phyloP scores from a whole-genome alignment of 2,329 filamentous ascomycete species.

The Coleophoma eucalyptorum region DNA sequence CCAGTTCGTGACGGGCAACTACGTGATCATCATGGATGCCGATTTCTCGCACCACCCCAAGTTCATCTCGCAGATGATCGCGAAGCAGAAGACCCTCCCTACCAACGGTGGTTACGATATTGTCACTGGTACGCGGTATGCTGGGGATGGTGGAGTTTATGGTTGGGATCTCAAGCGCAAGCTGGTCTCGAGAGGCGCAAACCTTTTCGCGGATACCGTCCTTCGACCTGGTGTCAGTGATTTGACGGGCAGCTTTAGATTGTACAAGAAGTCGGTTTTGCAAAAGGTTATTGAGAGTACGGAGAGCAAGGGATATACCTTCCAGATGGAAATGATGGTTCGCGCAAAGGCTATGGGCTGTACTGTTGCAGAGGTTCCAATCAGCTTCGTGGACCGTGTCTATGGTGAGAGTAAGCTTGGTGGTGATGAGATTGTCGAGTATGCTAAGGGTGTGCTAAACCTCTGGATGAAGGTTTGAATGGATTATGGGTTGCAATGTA shows the following conservation, averaged over 20 bases:
- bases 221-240: constrained; percentile 92
- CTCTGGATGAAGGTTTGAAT: constrained; percentile 73
- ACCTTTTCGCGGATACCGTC: constrained; percentile 93
- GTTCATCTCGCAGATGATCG: constrained; percentile 95
- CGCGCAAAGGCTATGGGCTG: constrained; percentile 94
- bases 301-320: constrained; percentile 95
- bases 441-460: constrained; percentile 78
- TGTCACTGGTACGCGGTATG: constrained; percentile 93
- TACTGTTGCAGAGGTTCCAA: constrained; percentile 91
- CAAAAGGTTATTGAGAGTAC: constrained; percentile 87
- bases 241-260: constrained; percentile 86
- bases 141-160: constrained; percentile 82
- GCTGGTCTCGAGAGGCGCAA: constrained; percentile 81
- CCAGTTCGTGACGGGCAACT: constrained; percentile 87
- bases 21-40: constrained; percentile 99
- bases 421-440: constrained; percentile 93
- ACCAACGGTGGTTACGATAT: constrained; percentile 78
- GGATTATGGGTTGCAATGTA: background rate
- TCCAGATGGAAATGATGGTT: constrained; percentile 99
- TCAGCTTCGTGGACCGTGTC: constrained; percentile 90
- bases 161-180: constrained; percentile 96
- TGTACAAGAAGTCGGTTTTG: constrained; percentile 90
- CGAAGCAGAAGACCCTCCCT: constrained; percentile 57
- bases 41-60: constrained; percentile 99
- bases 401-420: constrained; percentile 96